These are phyloP conservation scores for Trichosporon sp. DNA, from an alignment of 1,284 basidiomycete genomes.

Conservation along the genomic window DNA sequence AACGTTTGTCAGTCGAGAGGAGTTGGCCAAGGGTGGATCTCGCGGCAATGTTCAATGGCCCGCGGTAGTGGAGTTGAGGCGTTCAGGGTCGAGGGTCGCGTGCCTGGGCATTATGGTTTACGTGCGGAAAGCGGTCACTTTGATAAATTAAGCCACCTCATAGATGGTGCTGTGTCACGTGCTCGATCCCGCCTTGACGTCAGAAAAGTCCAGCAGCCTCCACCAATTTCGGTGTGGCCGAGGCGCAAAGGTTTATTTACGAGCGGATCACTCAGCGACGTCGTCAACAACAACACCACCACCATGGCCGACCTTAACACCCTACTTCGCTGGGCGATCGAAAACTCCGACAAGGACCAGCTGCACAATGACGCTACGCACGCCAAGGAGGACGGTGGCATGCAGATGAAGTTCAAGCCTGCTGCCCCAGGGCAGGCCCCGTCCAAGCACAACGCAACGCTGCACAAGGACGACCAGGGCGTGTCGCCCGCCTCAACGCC, in stretches of 20 bases:
- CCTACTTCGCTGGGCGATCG: conserved; percentile 30
- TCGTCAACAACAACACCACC: not conserved
- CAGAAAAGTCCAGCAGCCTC: not conserved
- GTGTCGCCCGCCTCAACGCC: conserved; percentile 32
- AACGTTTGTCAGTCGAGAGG: not conserved
- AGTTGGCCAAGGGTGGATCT: not conserved
- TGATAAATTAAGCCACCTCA: not conserved
- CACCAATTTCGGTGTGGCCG: not conserved
- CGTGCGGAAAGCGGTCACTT: not conserved
- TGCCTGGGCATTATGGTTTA: not conserved
- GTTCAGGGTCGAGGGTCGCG: not conserved
- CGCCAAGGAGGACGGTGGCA: conserved; percentile 7
- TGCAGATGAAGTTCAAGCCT: conserved; percentile 39
- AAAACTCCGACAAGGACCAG: conserved; percentile 31
- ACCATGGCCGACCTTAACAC: conserved; percentile 25
- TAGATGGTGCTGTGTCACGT: not conserved
- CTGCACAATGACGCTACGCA: not conserved
- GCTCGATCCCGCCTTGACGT: not conserved
- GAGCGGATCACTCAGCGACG: not conserved
- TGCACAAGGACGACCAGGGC: conserved; percentile 42
- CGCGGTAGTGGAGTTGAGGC: not conserved
- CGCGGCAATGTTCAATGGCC: conserved; percentile 1
- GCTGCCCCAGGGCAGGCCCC: conserved; percentile 15
- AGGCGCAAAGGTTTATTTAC: conserved; percentile 1
- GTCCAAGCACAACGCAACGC: conserved; percentile 19